Base-by-base conservation (phyloP, 352 stramenopile species). In the Phytophthora ohioensis region DNA sequence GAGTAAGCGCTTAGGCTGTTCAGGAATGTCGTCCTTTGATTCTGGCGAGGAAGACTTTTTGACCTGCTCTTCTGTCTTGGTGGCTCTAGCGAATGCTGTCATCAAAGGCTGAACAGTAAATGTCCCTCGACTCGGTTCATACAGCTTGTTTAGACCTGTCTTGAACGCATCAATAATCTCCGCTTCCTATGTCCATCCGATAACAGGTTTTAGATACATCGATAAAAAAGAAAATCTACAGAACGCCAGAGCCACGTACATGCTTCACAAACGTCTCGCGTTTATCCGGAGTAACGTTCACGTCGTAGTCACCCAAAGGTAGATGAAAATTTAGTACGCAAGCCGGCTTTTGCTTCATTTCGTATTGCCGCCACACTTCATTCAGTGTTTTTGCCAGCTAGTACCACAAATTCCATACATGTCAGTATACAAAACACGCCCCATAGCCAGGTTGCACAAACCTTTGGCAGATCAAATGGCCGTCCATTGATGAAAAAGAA, bases 211-310 rank as follows among this genome's bases (percentile, higher is more conserved):
- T 27, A 27, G 21, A 27, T 27, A 27, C 21, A 27, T 27, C 21
- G 21, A 27, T 27, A 27, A 27, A 27, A 27, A 27, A 27, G 21
- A 27, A 27, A 27, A 27, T 27, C 21, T 27, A 27, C 21, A 27
- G 21, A 27, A 27, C 21, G 21, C 21, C 1, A 1, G 21, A 38
- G 27, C n/a, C 15, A 76, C 74, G 39, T 75, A 92, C 85, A 64
- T 92, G 64, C 45, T 85, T 88, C 21, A 93, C n/a, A 51, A 98
- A 92, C 2, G 98, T 96, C 69, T 99, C 88, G 27, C 97, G 85
- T 69, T 99, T 99, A 85, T 99, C 97, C 1, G 97, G 97, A 27
- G 95, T 97, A 21, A 99, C 76, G 78, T 99, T 99, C 36, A 99
- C 90, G 68, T 99, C 98, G 67, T 97, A 98, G 21, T 90, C 82